Percentiles rank a stretch among this genome's conserved stretches.
Evolutionary conservation across 1,139 yeast genomes (phyloP).

Genomic region (Wickerhamiella infanticola): DNA sequence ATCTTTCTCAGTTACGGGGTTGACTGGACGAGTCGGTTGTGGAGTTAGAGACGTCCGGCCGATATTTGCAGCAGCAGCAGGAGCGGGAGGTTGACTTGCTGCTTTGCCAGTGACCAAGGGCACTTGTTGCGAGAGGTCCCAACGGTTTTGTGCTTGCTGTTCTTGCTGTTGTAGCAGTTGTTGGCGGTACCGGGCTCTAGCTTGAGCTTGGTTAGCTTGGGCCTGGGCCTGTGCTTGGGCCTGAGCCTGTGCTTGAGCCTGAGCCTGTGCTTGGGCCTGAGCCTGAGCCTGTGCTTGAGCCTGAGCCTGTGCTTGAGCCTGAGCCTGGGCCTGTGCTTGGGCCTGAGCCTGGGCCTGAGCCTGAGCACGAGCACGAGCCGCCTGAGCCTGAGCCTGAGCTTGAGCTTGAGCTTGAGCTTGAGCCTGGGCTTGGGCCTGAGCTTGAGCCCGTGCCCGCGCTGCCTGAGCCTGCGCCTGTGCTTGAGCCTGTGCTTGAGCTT

Average conservation of each 20-base stretch:
- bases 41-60: background rate
- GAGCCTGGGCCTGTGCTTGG: conserved; percentile 5
- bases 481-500: conserved; percentile 11
- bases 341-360: conserved; percentile 8
- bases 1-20: conserved; percentile 4
- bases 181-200: conserved; percentile 3
- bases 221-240: conserved; percentile 8
- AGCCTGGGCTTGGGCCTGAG: conserved; percentile 5
- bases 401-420: conserved; percentile 3
- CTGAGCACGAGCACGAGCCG: conserved; percentile 7
- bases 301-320: conserved; percentile 7
- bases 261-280: conserved; percentile 1
- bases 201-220: conserved; percentile 7
- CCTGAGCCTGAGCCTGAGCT: conserved; percentile 7
- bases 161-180: conserved; percentile 5
- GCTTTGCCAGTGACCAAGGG: background rate
- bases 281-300: conserved; percentile 1
- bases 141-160: conserved; percentile 3
- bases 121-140: conserved; percentile 1
- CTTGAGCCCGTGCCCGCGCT: conserved; percentile 6
- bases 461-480: conserved; percentile 4
- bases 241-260: conserved; percentile 4
- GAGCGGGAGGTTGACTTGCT: background rate
- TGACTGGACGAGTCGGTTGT: background rate
- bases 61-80: background rate